Evolutionary conservation across 768 basidiomycete species (phyloP).

Genomic region (Mrakia frigida): DNA sequence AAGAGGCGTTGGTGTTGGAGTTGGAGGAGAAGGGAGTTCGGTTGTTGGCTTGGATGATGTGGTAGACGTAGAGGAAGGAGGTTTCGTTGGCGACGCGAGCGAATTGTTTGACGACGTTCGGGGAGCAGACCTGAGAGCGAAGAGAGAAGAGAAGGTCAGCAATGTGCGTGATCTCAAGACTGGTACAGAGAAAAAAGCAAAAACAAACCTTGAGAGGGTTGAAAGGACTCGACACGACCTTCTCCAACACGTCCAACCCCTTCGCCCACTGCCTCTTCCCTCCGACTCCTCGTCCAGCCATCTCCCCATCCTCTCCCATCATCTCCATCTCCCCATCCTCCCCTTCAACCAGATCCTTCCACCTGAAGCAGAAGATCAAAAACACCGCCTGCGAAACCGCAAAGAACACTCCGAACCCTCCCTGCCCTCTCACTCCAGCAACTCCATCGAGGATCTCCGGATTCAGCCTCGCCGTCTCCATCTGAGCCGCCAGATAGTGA

Average conservation of each 20-base stretch:
- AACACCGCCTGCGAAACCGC: slow-evolving; percentile 87
- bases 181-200: neutral
- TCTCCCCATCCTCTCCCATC: slow-evolving; percentile 45
- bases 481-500: slow-evolving; percentile 68
- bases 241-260: slow-evolving; percentile 69
- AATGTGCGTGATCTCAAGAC: neutral
- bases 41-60: slow-evolving; percentile 81
- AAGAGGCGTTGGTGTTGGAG: slow-evolving; percentile 23
- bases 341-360: slow-evolving; percentile 68
- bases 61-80: slow-evolving; percentile 88
- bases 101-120: slow-evolving; percentile 86
- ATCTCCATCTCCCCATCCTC: slow-evolving; percentile 51
- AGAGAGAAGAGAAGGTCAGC: neutral
- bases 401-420: slow-evolving; percentile 65
- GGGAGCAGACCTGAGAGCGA: slow-evolving; percentile 66
- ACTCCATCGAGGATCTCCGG: slow-evolving; percentile 42
- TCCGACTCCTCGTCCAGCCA: slow-evolving; percentile 29
- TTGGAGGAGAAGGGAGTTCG: slow-evolving; percentile 47
- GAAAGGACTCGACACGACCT: slow-evolving; percentile 70
- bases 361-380: slow-evolving; percentile 95
- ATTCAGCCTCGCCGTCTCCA: slow-evolving; percentile 52
- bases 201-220: slow-evolving; percentile 77
- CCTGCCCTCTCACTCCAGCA: slow-evolving; percentile 45
- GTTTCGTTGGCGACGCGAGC: slow-evolving; percentile 86
- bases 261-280: slow-evolving; percentile 68